Base-by-base conservation (phyloP, 306 rosid species). In the Neltuma alba region DNA sequence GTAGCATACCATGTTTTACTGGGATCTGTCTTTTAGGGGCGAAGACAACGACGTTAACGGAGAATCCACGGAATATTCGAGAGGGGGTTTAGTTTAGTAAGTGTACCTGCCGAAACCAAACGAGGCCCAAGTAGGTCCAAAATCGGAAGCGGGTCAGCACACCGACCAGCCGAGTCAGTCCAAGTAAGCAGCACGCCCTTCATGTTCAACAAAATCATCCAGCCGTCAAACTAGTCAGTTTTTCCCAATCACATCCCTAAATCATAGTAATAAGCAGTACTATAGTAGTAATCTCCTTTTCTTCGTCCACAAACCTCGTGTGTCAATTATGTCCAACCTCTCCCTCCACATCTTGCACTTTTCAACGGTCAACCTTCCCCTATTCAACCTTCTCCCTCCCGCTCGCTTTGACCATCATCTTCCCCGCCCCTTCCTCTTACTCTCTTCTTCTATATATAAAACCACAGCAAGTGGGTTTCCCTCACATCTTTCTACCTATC, bases 361-460 rank as follows among this genome's bases (percentile, higher is more conserved):
- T 78, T 85, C 84, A 82, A 82, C 77, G 77, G 79, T 85, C 88
- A 85, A 85, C 77, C 41, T 82, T 79, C 72, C 33, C 9, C 15
- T 37, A 37, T 66, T 38, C 48, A 66, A 37, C 72, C 48, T 37
- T 65, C 30, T 10, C 9, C 72, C 72, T 38, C 40, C 6, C 72
- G 8, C 83, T n/a, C 34, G 11, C 82, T 79, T 82, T 85, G 88
- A 85, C 88, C 88, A 71, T 76, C 88, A 71, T 76, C 64, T 69
- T 68, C 33, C 36, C 52, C 31, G 48, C 47, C 44, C 50, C 14
- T 10, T 4, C 40, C 31, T 13, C 37, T 2, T 11, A 21, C 0
- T 16, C 14, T 16, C 36, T 9, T 31, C 30, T 2, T 3, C 62
- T n/a, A 10, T 84, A 84, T 84, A 85, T 62, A 80, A 71, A 79